Evolutionary conservation across 2,329 filamentous ascomycete species (phyloP).

Genomic region (Rachicladosporium sp.): DNA sequence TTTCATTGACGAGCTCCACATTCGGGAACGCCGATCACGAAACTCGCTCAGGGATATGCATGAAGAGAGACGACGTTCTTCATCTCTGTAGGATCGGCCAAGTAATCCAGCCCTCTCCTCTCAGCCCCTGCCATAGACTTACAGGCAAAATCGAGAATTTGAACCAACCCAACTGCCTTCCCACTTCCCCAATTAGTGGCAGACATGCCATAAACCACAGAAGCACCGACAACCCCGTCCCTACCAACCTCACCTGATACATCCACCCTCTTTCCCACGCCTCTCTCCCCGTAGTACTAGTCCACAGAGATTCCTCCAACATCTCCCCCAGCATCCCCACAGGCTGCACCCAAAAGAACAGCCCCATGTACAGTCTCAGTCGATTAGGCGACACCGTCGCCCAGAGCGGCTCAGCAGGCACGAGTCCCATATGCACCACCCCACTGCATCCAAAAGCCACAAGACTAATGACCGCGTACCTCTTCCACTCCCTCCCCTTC

Average conservation of each 20-base stretch:
- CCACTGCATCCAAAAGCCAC: slow-evolving; percentile 19
- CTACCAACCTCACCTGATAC: slow-evolving; percentile 4
- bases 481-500: slow-evolving; percentile 3
- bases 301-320: slow-evolving; percentile 5
- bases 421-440: slow-evolving; percentile 19
- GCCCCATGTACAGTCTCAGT: slow-evolving; percentile 9
- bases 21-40: no score
- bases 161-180: slow-evolving; percentile 18
- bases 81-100: slow-evolving; percentile 7
- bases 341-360: slow-evolving; percentile 21
- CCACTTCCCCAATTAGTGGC: slow-evolving; percentile 14
- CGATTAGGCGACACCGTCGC: slow-evolving; percentile 2
- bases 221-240: slow-evolving; percentile 13
- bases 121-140: slow-evolving; percentile 12
- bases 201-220: slow-evolving; percentile 13
- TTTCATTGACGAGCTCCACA: no score
- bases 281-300: neutral
- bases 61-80: neutral
- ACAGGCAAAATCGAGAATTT: slow-evolving; percentile 15
- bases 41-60: no score
- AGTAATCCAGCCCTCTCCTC: slow-evolving; percentile 10
- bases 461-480: slow-evolving; percentile 13
- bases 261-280: neutral
- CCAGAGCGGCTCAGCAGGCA: slow-evolving; percentile 16
- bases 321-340: slow-evolving; percentile 15